Conservation (phyloP, 495 filamentous ascomycete genomes). For the Trichoderma asperelloides region DNA sequence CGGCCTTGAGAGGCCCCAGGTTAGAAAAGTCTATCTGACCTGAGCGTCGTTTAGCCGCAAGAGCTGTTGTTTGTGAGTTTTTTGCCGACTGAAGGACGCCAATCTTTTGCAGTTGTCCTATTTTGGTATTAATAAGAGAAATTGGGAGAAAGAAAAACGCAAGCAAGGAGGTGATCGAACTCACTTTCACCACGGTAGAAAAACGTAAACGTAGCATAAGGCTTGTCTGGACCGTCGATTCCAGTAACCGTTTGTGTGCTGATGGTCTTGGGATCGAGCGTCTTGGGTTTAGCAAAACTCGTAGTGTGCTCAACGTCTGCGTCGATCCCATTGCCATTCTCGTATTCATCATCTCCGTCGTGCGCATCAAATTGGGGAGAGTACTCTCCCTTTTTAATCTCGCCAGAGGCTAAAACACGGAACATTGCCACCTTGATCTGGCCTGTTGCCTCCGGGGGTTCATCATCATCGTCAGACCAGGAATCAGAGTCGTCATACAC, state of each 20-base stretch:
- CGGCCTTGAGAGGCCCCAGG: slow-evolving; percentile 73
- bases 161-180: slow-evolving; percentile 23
- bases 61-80: slow-evolving; percentile 42
- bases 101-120: slow-evolving; percentile 92
- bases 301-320: slow-evolving; percentile 92
- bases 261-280: slow-evolving; percentile 91
- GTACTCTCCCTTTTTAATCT: slow-evolving; percentile 95
- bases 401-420: slow-evolving; percentile 87
- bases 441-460: slow-evolving; percentile 84
- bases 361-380: slow-evolving; percentile 96
- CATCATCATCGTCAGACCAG: slow-evolving; percentile 77
- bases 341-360: slow-evolving; percentile 73
- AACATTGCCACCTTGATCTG: slow-evolving; percentile 99
- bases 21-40: slow-evolving; percentile 72
- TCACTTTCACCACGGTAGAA: slow-evolving; percentile 93
- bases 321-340: slow-evolving; percentile 35
- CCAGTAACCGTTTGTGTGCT: slow-evolving; percentile 97
- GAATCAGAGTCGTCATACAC: slow-evolving; percentile 65
- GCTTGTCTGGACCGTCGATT: slow-evolving; percentile 91
- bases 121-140: slow-evolving; percentile 15
- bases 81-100: slow-evolving; percentile 64
- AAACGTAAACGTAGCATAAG: slow-evolving; percentile 95
- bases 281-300: slow-evolving; percentile 96
- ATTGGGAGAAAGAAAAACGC: slow-evolving; percentile 24
- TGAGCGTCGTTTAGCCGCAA: slow-evolving; percentile 59